These are phyloP conservation scores for Colletotrichum falcatum DNA, from an alignment of 2,329 filamentous ascomycete species.

Conservation along the genomic window DNA sequence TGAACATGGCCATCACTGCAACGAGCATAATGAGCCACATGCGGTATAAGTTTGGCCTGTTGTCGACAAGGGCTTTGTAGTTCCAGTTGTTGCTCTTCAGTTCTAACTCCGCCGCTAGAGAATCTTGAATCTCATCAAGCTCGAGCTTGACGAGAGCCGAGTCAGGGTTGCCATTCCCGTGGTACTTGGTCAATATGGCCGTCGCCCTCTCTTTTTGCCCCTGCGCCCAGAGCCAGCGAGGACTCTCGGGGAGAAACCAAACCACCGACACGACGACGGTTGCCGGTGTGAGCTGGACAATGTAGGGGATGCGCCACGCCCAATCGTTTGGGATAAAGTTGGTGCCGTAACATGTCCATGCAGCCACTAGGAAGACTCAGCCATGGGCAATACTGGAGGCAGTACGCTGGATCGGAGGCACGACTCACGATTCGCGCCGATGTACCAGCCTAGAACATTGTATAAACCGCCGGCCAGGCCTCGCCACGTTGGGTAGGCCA, in stretches of 20 bases:
- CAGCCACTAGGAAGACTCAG: constrained; percentile 47
- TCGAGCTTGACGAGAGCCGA: constrained; percentile 53
- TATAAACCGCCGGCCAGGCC: constrained; percentile 42
- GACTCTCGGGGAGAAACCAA: constrained; percentile 60
- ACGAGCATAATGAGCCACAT: constrained; percentile 60
- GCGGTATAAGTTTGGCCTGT: constrained; percentile 61
- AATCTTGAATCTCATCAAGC: constrained; percentile 60
- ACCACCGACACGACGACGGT: constrained; percentile 59
- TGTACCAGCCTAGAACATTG: constrained; percentile 42
- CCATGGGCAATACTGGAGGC: too few relatives aligned
- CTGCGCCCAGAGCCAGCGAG: constrained; percentile 56
- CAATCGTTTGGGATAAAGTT: constrained; percentile 57
- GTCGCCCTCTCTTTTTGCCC: constrained; percentile 47
- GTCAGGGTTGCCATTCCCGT: constrained; percentile 55
- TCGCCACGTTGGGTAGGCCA: constrained; percentile 43
- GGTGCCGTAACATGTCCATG: constrained; percentile 61
- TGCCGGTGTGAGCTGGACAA: constrained; percentile 58
- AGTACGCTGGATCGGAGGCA: background rate
- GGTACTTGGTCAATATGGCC: constrained; percentile 52
- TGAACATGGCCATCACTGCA: constrained; percentile 62
- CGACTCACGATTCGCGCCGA: constrained; percentile 42
- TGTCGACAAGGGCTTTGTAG: constrained; percentile 59
- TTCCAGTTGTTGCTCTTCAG: constrained; percentile 51
- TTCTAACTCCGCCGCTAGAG: constrained; percentile 56
- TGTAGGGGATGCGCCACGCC: constrained; percentile 60